Conservation (phyloP, 345 rosid species). For the Eutrema heterophyllum region DNA sequence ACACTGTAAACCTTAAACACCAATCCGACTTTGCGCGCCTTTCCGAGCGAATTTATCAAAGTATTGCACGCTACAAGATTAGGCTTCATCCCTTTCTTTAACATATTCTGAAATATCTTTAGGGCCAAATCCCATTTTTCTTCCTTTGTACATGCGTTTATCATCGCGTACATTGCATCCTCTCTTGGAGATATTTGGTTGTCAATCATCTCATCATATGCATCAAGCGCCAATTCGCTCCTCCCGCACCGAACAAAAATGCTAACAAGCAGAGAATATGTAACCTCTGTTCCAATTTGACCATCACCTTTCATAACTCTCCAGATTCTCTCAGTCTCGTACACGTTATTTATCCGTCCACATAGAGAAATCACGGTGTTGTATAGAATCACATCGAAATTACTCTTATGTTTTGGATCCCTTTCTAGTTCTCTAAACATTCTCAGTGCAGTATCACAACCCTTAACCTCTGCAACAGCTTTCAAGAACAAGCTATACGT, state of each 20-base stretch:
- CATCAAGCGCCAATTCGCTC: constrained; percentile 60
- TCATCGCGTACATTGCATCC: constrained; percentile 57
- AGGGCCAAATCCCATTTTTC: constrained; percentile 58
- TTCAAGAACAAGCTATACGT: constrained; percentile 63
- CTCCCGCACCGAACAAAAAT: constrained; percentile 64
- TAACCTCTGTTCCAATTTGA: constrained; percentile 48
- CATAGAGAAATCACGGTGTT: constrained; percentile 72
- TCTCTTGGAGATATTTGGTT: constrained; percentile 41
- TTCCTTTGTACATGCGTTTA: constrained; percentile 56
- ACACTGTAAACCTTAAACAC: constrained; percentile 54
- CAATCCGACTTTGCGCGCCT: constrained; percentile 51
- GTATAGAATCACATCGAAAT: constrained; percentile 60
- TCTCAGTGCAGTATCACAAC: constrained; percentile 52
- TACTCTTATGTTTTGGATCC: constrained; percentile 26
- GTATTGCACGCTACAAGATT: constrained; percentile 66
- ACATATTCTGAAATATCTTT: constrained; percentile 47
- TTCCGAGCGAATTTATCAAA: constrained; percentile 61
- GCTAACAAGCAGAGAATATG: constrained; percentile 62
- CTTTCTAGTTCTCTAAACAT: constrained; percentile 50
- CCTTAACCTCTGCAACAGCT: constrained; percentile 48
- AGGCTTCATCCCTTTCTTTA: constrained; percentile 47
- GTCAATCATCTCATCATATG: constrained; percentile 60
- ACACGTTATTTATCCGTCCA: constrained; percentile 50
- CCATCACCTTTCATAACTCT: constrained; percentile 54
- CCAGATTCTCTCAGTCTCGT: constrained; percentile 60